Conservation (phyloP, 148 eudicot species). For the Rhododendron vialii region DNA sequence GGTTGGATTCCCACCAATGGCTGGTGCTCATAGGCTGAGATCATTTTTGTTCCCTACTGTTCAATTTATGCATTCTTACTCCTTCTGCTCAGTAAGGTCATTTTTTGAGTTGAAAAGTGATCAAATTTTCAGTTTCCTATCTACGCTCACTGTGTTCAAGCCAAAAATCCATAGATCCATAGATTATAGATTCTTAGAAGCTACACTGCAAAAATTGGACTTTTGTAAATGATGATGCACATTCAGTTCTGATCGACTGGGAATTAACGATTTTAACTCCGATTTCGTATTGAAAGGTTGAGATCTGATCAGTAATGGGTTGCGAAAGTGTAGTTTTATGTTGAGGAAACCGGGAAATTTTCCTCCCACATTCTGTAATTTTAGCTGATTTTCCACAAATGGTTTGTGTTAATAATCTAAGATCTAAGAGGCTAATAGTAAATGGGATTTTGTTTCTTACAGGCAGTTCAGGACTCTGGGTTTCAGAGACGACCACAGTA, state of each 20-base stretch:
- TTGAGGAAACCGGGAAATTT: background rate
- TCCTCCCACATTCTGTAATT: background rate
- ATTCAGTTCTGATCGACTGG: background rate
- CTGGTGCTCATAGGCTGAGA: background rate
- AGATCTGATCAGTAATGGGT: slow-evolving; percentile 3
- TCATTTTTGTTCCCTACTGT: background rate
- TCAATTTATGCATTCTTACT: background rate
- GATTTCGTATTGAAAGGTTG: background rate
- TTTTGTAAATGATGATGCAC: background rate
- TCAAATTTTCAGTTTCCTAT: background rate
- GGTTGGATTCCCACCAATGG: background rate
- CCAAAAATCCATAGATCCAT: background rate
- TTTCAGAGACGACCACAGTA: background rate
- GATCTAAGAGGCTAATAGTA: slow-evolving; percentile 4
- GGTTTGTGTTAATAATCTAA: background rate
- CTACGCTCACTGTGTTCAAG: background rate
- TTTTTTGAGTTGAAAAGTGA: background rate
- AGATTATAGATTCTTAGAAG: background rate
- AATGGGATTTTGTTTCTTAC: slow-evolving; percentile 11
- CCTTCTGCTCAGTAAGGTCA: background rate
- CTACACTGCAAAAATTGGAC: background rate
- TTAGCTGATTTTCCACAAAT: background rate
- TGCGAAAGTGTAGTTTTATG: background rate
- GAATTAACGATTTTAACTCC: background rate
- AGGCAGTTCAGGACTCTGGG: slow-evolving; percentile 26